Conservation (phyloP, 371 early-diverging fungal species). For the Nosema muscidifuracis region DNA sequence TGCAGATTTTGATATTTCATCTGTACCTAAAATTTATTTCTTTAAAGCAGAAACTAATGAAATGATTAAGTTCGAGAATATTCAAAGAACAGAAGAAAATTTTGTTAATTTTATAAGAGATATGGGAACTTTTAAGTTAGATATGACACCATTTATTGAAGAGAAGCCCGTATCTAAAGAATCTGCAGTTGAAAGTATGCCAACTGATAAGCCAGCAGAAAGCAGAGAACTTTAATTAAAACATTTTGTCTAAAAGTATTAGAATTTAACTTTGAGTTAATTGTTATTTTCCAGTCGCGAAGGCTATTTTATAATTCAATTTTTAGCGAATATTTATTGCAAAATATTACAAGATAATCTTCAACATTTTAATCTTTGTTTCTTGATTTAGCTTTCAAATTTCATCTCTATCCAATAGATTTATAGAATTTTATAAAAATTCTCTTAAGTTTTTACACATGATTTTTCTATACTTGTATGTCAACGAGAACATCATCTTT, state of each 20-base stretch:
- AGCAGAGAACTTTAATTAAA: not conserved
- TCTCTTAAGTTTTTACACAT: no score
- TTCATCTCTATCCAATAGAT: no score
- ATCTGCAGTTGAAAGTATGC: not conserved
- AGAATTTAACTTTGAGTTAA: no score
- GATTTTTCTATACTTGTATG: no score
- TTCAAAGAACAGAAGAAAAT: not conserved
- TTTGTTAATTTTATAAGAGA: conserved; percentile 19
- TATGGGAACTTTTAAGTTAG: conserved; percentile 4
- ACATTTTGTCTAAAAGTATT: not conserved
- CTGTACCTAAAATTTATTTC: conserved; percentile 44
- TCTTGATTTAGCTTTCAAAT: no score
- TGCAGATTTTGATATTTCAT: conserved; percentile 27
- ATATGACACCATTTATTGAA: conserved; percentile 2
- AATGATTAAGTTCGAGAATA: conserved; percentile 3
- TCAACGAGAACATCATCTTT: no score
- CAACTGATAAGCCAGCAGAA: not conserved
- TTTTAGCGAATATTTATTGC: no score
- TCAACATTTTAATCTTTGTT: no score
- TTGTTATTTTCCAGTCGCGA: no score
- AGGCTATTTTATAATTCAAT: no score
- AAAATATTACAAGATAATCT: no score
- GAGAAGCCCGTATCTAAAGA: not conserved
- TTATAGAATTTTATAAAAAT: no score
- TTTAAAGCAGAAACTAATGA: conserved; percentile 35